phyloP scores from a whole-genome alignment of 495 filamentous ascomycete species.

The Penicillium paxilli region DNA sequence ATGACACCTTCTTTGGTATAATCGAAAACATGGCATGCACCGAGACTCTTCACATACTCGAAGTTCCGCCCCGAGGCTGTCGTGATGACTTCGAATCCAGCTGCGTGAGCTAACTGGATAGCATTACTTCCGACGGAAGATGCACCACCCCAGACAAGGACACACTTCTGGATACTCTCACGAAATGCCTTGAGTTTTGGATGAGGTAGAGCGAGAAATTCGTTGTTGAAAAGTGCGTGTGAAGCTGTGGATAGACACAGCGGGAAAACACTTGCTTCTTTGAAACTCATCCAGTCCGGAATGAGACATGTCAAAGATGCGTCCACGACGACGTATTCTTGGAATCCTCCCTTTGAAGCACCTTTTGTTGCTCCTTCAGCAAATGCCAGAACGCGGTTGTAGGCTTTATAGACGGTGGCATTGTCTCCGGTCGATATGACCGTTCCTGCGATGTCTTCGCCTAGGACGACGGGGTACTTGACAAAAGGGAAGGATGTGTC shows the following conservation, averaged over 20 bases:
- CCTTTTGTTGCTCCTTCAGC: conserved; percentile 9
- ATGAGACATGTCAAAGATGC: conserved; percentile 40
- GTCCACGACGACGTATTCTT: conserved; percentile 43
- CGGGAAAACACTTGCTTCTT: conserved; percentile 50
- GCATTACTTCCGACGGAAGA: conserved; percentile 56
- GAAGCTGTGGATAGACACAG: conserved; percentile 56
- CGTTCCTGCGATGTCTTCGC: conserved; percentile 55
- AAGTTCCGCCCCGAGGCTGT: conserved; percentile 53
- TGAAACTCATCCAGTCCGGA: conserved; percentile 46
- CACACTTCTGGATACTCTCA: conserved; percentile 31
- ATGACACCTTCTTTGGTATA: conserved; percentile 45
- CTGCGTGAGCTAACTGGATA: conserved; percentile 56
- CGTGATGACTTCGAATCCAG: conserved; percentile 54
- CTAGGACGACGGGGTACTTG: conserved; percentile 51
- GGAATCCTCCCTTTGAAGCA: conserved; percentile 41
- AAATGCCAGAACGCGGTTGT: conserved; percentile 31
- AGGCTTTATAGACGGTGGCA: conserved; percentile 37
- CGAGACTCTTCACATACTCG: conserved; percentile 47
- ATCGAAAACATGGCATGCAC: conserved; percentile 56
- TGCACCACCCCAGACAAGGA: conserved; percentile 48
- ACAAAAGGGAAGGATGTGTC: conserved; percentile 22
- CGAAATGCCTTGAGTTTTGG: conserved; percentile 15
- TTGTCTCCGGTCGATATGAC: conserved; percentile 44
- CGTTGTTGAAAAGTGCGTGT: conserved; percentile 45
- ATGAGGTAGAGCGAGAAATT: conserved; percentile 37